phyloP scores from a whole-genome alignment of 352 stramenopile species.

The Pythium sp. region DNA sequence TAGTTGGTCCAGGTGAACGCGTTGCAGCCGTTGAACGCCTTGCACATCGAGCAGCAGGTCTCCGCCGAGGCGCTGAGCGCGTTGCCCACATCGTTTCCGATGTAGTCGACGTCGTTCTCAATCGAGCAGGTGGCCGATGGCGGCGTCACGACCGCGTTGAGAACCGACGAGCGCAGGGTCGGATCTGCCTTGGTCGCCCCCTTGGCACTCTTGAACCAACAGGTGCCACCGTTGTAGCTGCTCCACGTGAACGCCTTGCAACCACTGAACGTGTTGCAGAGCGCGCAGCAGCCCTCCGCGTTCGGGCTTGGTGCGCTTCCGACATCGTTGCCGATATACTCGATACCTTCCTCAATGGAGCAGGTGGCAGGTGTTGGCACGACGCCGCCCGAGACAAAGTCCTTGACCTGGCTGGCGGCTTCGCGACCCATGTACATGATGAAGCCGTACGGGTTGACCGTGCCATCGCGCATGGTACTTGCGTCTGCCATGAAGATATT shows the following conservation, averaged over 20 bases:
- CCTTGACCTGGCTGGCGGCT: constrained; percentile 37
- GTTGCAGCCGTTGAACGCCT: constrained; percentile 12
- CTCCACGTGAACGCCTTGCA: constrained; percentile 54
- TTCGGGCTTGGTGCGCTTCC: constrained; percentile 24
- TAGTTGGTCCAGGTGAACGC: constrained; percentile 31
- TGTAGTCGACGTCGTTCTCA: constrained; percentile 26
- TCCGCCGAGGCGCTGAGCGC: constrained; percentile 10
- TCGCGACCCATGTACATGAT: constrained; percentile 73
- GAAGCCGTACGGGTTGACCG: constrained; percentile 68
- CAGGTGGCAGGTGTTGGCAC: constrained; percentile 14
- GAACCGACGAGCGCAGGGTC: background rate
- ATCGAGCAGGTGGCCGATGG: constrained; percentile 4
- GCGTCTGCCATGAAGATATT: constrained; percentile 72
- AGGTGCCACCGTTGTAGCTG: constrained; percentile 47
- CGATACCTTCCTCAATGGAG: constrained; percentile 31
- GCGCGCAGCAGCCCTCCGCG: constrained; percentile 34
- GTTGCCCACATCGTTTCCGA: constrained; percentile 23
- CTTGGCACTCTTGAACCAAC: constrained; percentile 47
- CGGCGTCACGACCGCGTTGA: background rate
- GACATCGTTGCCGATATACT: constrained; percentile 49
- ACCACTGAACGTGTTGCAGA: constrained; percentile 23
- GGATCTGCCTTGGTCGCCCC: constrained; percentile 4
- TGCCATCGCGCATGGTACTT: constrained; percentile 58
- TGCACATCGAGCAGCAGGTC: constrained; percentile 24
- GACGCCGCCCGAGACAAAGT: constrained; percentile 20